These are phyloP conservation scores for Coffea humblotiana DNA, from an alignment of 305 asterid genomes.

Conservation along the genomic window DNA sequence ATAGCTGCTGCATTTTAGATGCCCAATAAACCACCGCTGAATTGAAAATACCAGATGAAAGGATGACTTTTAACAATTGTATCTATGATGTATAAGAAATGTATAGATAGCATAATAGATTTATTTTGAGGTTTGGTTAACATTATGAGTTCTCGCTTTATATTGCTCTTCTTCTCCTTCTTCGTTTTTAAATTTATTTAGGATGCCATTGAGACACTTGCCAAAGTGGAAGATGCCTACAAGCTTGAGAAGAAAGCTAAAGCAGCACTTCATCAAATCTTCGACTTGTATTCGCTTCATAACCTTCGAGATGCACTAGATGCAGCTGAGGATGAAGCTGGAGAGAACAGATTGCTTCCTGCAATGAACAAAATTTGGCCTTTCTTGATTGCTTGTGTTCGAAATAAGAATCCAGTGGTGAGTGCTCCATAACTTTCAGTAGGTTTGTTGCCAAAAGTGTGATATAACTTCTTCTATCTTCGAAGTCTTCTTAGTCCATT, in stretches of 20 bases:
- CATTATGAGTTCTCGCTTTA: background rate
- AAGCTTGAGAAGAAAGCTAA: constrained; percentile 68
- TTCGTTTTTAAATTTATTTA: constrained; percentile 18
- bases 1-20: background rate
- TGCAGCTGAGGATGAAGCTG: constrained; percentile 71
- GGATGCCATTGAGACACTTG: constrained; percentile 70
- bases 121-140: background rate
- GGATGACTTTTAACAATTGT: background rate
- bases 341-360: constrained; percentile 85
- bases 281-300: constrained; percentile 48
- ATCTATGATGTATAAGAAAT: too few species aligned
- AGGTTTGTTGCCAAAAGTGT: background rate
- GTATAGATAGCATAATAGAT: background rate
- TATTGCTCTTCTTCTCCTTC: constrained; percentile 7
- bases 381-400: constrained; percentile 73
- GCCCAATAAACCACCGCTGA: background rate
- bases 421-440: constrained; percentile 25
- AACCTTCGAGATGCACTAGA: constrained; percentile 65
- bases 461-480: background rate
- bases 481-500: background rate
- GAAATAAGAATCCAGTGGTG: constrained; percentile 77
- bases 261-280: constrained; percentile 56
- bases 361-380: constrained; percentile 97
- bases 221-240: constrained; percentile 87
- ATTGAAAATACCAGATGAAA: background rate